These are phyloP conservation scores for Clonostachys solani DNA, from an alignment of 2,329 filamentous ascomycete species.

Conservation along the genomic window DNA sequence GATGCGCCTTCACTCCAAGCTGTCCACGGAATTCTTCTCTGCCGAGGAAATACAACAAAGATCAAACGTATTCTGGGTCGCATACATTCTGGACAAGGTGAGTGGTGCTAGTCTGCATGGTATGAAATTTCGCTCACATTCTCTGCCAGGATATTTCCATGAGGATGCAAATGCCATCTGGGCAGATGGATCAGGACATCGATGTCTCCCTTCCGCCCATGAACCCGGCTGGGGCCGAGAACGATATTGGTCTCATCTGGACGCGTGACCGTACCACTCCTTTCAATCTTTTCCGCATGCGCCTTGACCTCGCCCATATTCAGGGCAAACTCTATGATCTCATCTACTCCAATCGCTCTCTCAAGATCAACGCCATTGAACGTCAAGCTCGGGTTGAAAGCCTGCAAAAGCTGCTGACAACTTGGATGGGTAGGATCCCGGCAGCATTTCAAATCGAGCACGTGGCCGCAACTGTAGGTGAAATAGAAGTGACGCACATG, in stretches of 20 bases:
- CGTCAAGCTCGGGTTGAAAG: slow-evolving; percentile 18
- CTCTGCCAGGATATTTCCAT: slow-evolving; percentile 22
- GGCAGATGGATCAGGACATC: slow-evolving; percentile 31
- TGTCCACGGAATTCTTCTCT: slow-evolving; percentile 12
- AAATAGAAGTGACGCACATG: slow-evolving; percentile 20
- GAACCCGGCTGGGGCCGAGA: slow-evolving; percentile 9
- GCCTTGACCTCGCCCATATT: slow-evolving; percentile 32
- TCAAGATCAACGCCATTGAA: slow-evolving; percentile 17
- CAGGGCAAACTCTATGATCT: slow-evolving; percentile 34
- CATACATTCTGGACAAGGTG: slow-evolving; percentile 34
- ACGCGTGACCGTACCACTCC: slow-evolving; percentile 22
- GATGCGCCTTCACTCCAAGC: slow-evolving; percentile 24
- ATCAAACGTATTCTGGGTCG: slow-evolving; percentile 33
- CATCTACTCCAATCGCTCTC: slow-evolving; percentile 23
- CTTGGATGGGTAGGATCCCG: slow-evolving; percentile 28
- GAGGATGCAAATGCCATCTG: slow-evolving; percentile 26
- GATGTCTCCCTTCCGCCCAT: slow-evolving; percentile 28
- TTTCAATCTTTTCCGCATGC: slow-evolving; percentile 31
- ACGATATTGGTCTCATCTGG: slow-evolving; percentile 24
- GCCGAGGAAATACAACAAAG: slow-evolving; percentile 24
- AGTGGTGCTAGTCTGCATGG: not conserved
- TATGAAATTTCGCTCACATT: not conserved
- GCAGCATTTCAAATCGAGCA: slow-evolving; percentile 23
- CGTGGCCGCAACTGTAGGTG: slow-evolving; percentile 9
- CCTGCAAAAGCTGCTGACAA: slow-evolving; percentile 23